Base-by-base conservation (phyloP, 306 rosid species). In the Medicago truncatula region DNA sequence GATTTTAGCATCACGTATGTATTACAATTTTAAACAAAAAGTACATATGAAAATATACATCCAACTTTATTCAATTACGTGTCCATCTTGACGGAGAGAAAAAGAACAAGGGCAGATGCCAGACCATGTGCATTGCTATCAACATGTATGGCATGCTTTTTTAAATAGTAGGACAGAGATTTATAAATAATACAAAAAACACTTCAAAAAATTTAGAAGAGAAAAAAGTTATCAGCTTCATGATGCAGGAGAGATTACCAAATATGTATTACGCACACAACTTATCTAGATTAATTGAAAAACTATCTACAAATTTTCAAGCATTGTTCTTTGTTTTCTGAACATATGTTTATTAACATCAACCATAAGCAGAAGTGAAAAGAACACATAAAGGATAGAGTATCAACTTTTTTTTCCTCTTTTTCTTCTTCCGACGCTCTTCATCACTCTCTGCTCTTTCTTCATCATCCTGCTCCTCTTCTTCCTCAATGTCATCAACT, bases 381-480 rank as follows among this genome's bases (percentile, higher is more conserved):
- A 76, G 43, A 13, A 36, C 70, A 15, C 41, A 60, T 5, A 38
- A 61, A 43, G 74, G 25, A 34, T 3, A 74, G 50, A 77, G 50
- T 15, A 65, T 17, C 73, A 66, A 95, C 98, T 90, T 95, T 80
- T 92, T 95, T 90, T 95, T 95, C 89, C 92, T 83, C 83, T 90
- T 95, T 81, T 89, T 95, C 92, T 89, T 95, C 92, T 70, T 95
- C 82, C 90, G 99, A 52, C 96, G 88, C 80, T 95, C 97, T 49
- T 92, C 99, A 2, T 92, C 99, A 41, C 97, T 90, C 17, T 88
- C 93, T 57, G 78, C 91, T 84, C 88, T 87, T 76, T 90, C 92
- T 74, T 90, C 96, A 75, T 90, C 93, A 62, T 88, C 98, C 20
- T 84, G 89, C 46, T 88, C 96, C 74, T 89, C 96, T 61, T 93